These are phyloP conservation scores for Microstegium vimineum DNA, from an alignment of 176 grass and related monocot genomes.

Conservation along the genomic window DNA sequence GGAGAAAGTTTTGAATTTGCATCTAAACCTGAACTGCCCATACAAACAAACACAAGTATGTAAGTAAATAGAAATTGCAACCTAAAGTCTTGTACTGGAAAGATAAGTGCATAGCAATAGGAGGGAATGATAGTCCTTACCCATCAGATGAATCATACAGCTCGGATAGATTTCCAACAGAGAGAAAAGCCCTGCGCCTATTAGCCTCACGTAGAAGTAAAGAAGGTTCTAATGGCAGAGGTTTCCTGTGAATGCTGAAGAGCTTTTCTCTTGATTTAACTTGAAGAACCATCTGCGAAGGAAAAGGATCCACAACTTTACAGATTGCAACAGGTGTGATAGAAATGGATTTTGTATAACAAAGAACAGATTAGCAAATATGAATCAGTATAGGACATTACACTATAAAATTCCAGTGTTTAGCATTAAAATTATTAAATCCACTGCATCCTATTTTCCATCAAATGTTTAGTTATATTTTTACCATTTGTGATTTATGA, in stretches of 20 bases:
- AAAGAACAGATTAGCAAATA: neutral
- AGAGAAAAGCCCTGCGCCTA: conserved; percentile 94
- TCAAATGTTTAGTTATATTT: neutral
- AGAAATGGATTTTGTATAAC: neutral
- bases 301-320: conserved; percentile 33
- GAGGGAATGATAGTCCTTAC: conserved; percentile 46
- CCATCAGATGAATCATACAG: conserved; percentile 72
- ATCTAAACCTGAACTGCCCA: conserved; percentile 85
- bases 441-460: neutral
- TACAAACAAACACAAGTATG: conserved; percentile 31
- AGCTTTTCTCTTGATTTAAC: conserved; percentile 79
- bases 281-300: conserved; percentile 84
- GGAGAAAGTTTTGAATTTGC: conserved; percentile 57
- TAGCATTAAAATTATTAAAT: neutral
- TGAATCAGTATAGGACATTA: neutral
- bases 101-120: conserved; percentile 10
- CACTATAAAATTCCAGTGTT: neutral
- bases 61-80: conserved; percentile 31
- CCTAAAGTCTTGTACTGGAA: conserved; percentile 7
- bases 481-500: neutral
- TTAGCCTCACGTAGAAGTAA: conserved; percentile 93
- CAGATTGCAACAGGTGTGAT: conserved; percentile 12
- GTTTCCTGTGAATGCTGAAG: conserved; percentile 93
- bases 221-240: conserved; percentile 86
- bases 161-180: conserved; percentile 86